Evolutionary conservation across 352 stramenopile genomes (phyloP).

Genomic region (Globisporangium mamillatum): DNA sequence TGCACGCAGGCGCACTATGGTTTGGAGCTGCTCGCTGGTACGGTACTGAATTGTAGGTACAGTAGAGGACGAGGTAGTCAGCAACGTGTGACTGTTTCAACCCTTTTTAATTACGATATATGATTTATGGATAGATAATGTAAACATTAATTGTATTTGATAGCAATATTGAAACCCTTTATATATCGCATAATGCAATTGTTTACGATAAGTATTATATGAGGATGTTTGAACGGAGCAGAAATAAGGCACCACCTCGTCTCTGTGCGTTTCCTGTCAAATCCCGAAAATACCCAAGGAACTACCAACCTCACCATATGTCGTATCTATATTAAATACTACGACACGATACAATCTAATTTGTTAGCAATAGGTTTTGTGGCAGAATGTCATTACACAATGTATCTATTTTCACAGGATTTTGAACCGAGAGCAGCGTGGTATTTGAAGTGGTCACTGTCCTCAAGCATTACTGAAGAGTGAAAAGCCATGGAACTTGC

Average conservation of each 20-base stretch:
- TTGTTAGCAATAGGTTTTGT: no score
- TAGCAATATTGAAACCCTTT: not conserved
- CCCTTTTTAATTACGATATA: not conserved
- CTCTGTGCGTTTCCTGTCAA: not conserved
- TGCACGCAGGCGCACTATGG: not conserved
- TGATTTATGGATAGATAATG: not conserved
- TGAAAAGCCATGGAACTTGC: not conserved
- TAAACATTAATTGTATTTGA: not conserved
- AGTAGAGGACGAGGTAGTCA: not conserved
- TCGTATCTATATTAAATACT: not conserved
- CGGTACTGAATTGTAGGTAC: not conserved
- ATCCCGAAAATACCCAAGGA: not conserved
- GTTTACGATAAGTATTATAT: not conserved
- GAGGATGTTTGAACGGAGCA: not conserved
- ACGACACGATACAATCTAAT: not conserved
- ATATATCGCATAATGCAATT: not conserved
- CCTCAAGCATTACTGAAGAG: not conserved
- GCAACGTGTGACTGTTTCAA: not conserved
- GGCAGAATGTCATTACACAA: not conserved
- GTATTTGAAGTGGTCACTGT: not conserved
- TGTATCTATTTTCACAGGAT: not conserved
- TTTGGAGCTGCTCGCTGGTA: not conserved
- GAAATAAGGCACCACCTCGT: not conserved
- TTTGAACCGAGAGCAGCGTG: not conserved
- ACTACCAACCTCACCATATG: not conserved